Base-by-base conservation (phyloP, 192 early-diverging fungal species). In the Coemansia sp. region DNA sequence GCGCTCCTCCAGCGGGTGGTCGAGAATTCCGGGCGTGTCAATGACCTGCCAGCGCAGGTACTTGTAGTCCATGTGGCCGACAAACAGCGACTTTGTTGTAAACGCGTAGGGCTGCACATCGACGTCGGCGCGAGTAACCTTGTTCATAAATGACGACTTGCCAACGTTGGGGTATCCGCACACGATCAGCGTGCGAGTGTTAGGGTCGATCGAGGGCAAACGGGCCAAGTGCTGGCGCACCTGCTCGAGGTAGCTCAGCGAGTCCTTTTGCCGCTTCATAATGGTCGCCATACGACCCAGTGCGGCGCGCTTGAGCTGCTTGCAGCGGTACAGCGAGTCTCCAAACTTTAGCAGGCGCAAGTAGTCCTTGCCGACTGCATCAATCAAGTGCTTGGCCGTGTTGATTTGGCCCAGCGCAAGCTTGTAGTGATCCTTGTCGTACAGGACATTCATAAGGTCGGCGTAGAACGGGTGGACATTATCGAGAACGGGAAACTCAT, bases 101-200 rank as follows among this genome's bases (percentile, higher is more conserved):
- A 99, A 99, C 36, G 98, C 98, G 83, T 99, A 99, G 17, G 97
- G 97, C 80, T 99, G 98, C 13, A 99, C 98, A 77, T 99, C 98
- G 27, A 99, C 98, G 74, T 99, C 95, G 13, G 98, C 97, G 53
- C 95, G 88, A 11, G 98, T 99, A 10, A 99, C 88, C 86, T 99
- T 98, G 91, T 98, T 98, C 88, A 95, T 97, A 77, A 97, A 97
- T 67, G 90, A 92, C 44, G 92, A 97, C 80, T 98, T 99, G 73
- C 98, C 98, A 31, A 99, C 98, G 79, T 99, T 99, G n/a, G 98
- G 98, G 79, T 98, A 99, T 33, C 98, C 98, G 77, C 98, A 99
- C 56, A 99, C 92, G 45, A 99, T 89, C 29, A 99, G 86, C 24
- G 98, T 99, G 59, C 98, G 90, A 41, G 98, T 99, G 88, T 99